These are phyloP conservation scores for Chlamydomonas schloesseri DNA, from an alignment of 139 green algal species.

Conservation along the genomic window DNA sequence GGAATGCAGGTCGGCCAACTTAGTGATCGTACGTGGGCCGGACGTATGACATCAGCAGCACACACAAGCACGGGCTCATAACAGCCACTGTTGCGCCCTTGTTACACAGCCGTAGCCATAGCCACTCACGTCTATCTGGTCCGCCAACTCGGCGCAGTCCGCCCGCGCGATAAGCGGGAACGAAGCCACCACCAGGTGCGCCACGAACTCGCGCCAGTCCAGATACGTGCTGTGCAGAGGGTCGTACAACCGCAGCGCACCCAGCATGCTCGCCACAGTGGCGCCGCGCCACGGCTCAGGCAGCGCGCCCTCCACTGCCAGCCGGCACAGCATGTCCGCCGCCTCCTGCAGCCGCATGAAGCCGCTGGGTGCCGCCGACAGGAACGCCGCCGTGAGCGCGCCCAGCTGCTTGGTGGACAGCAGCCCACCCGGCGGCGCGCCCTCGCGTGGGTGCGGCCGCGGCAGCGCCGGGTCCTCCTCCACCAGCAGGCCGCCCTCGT, in stretches of 20 bases:
- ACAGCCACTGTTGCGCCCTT: too few relatives aligned
- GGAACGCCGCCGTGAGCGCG: conserved; percentile 48
- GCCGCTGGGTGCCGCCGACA: conserved; percentile 44
- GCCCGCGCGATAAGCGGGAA: conserved; percentile 58
- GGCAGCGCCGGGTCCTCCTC: conserved; percentile 34
- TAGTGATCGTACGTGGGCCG: too few relatives aligned
- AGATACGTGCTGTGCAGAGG: conserved; percentile 58
- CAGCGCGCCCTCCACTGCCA: conserved; percentile 33
- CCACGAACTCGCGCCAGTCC: conserved; percentile 73
- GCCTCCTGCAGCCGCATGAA: conserved; percentile 58
- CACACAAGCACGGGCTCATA: too few relatives aligned
- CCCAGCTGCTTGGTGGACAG: conserved; percentile 64
- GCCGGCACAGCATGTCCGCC: conserved; percentile 59
- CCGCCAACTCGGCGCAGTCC: conserved; percentile 57
- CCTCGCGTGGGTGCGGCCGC: conserved; percentile 13
- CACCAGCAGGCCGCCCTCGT: conserved; percentile 57
- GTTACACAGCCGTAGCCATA: too few relatives aligned
- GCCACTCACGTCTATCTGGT: conserved; percentile 47
- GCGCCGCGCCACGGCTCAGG: conserved; percentile 49
- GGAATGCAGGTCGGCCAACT: too few relatives aligned
- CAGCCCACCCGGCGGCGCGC: conserved; percentile 46
- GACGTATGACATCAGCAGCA: too few relatives aligned
- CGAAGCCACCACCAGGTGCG: conserved; percentile 52
- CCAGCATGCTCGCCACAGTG: conserved; percentile 34
- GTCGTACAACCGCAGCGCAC: conserved; percentile 62